These are phyloP conservation scores for Monosporozyma siamensis DNA, from an alignment of 805 yeast genomes.

Conservation along the genomic window DNA sequence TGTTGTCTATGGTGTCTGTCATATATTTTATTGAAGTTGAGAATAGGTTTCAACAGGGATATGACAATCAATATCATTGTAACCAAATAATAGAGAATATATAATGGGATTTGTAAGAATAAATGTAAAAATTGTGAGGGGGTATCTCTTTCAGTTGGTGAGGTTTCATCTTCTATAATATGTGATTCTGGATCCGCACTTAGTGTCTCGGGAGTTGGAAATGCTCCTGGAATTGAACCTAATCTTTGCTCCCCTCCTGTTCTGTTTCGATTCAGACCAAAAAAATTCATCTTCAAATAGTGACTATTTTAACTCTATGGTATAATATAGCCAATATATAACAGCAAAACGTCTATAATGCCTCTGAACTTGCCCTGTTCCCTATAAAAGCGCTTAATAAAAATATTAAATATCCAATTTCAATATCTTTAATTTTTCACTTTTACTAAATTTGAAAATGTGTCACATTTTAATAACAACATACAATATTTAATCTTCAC, in stretches of 20 bases:
- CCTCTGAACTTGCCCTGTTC: too few relatives aligned
- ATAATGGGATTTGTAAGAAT: conserved; percentile 7
- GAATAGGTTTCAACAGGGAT: conserved; percentile 15
- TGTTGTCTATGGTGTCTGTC: conserved; percentile 10
- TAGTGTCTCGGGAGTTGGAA: neutral
- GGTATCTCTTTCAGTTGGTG: neutral
- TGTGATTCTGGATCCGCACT: neutral
- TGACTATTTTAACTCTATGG: neutral
- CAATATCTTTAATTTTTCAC: too few relatives aligned
- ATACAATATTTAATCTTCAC: too few relatives aligned
- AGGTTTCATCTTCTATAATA: neutral
- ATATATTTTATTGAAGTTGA: conserved; percentile 18
- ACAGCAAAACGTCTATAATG: too few relatives aligned
- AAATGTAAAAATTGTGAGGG: neutral
- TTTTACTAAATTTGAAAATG: too few relatives aligned
- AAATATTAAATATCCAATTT: too few relatives aligned
- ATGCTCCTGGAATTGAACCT: conserved; percentile 2
- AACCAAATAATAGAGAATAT: conserved; percentile 4
- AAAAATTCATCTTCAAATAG: neutral
- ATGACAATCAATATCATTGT: neutral
- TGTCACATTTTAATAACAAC: too few relatives aligned
- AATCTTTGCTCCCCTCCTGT: neutral
- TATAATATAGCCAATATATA: too few relatives aligned
- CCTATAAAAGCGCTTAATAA: too few relatives aligned
- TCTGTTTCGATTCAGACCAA: neutral